Evolutionary conservation across 139 green algal genomes (phyloP), one percentile per base, ranked within the genome.

Genomic region (Spirogloea muscicola): DNA sequence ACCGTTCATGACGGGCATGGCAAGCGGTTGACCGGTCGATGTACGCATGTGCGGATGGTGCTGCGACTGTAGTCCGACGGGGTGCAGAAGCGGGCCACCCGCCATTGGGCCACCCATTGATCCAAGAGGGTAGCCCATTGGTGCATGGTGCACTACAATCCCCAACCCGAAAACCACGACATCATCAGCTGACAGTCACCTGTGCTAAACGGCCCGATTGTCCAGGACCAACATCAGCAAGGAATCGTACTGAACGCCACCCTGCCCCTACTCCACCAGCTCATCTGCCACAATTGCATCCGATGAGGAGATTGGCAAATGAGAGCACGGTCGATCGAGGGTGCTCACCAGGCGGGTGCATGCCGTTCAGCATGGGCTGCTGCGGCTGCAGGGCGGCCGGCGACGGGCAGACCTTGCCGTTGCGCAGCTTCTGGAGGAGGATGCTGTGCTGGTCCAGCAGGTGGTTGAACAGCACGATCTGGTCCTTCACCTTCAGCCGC

Each of bases 391-490:
- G 18, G 33, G 4, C 25, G 39, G 57, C 9, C 57, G 41, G 57
- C 57, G 33, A 34, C 25, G n/a, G 31, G 25, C 31, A 9, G 25
- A 38, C 25, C n/a, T n/a, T 18, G 25, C 29, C 4, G 25, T 49
- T 68, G 65, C 44, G 65, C 3, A 68, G 44, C 48, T 68, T 64
- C 34, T 68, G 44, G 5, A 69, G 25, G 44, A 68, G 13, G 7
- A 43, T 43, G 7, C 34, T 39, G 18, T 76, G 67, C 67, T 76
- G 67, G 7, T 76, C 67, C 33, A 79, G 61, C 59, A 79, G 42
- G n/a, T 77, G 82, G 85, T 97, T 97, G 85, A 96, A 97, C 82
- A 93, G 87, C 29, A 94, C 77, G 31, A 97, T 90, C 81, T 96
- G 91, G 51, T 92, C 91, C 76, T 96, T 96, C 3, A 96, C 68